Percentiles rank a stretch among this genome's conserved stretches.
Evolutionary conservation across 345 rosid species (phyloP).

Genomic region (Arabis alpina): DNA sequence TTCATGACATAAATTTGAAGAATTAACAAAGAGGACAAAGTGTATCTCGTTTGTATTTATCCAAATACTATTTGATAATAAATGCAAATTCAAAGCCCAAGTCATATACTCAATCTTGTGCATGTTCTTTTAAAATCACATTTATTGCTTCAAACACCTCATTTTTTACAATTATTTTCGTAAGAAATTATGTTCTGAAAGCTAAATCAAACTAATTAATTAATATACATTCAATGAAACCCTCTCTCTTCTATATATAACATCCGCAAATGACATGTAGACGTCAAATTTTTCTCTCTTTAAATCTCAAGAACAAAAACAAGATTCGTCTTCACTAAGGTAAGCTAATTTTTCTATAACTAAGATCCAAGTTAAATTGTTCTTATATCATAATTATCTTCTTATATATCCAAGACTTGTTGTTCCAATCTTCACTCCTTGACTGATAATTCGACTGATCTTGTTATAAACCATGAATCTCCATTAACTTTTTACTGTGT

Average conservation of each 20-base stretch:
- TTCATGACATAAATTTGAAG: constrained; percentile 1
- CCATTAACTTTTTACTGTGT: neutral
- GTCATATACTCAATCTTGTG: constrained; percentile 40
- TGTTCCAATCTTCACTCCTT: neutral
- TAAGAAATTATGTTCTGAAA: constrained; percentile 28
- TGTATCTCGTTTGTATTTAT: constrained; percentile 33
- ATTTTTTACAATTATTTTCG: neutral
- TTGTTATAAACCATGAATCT: neutral
- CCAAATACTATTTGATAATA: constrained; percentile 41
- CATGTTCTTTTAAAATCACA: constrained; percentile 30
- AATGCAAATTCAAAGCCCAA: constrained; percentile 41
- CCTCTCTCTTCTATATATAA: constrained; percentile 27
- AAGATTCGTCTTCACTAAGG: constrained; percentile 36
- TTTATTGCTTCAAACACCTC: constrained; percentile 33
- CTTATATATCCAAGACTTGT: neutral
- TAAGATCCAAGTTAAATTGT: constrained; percentile 14
- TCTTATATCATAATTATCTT: neutral
- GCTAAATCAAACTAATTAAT: constrained; percentile 38
- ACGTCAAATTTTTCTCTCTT: constrained; percentile 31
- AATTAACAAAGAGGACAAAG: neutral
- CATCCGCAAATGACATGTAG: constrained; percentile 23
- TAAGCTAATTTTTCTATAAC: constrained; percentile 20
- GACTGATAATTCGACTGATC: neutral
- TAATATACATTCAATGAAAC: constrained; percentile 22
- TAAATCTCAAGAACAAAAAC: constrained; percentile 35